Conservation (phyloP, 176 grass and related monocot genomes). For the Eleusine coracana region DNA sequence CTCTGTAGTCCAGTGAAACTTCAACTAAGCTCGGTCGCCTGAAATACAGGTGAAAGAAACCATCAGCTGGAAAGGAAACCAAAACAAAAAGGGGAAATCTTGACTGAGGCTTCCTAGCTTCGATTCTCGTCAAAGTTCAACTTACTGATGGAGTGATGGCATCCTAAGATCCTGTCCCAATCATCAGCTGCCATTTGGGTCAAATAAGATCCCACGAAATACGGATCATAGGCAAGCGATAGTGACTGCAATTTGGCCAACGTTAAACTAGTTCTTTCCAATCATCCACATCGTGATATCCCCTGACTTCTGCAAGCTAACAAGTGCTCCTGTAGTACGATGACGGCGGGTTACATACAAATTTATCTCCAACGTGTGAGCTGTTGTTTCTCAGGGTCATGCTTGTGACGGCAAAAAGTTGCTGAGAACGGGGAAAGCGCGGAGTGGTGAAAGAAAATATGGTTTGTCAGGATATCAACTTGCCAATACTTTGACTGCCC, state of each 20-base stretch:
- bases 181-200: slow-evolving; percentile 33
- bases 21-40: background rate
- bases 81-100: background rate
- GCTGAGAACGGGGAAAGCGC: background rate
- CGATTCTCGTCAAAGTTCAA: slow-evolving; percentile 10
- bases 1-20: background rate
- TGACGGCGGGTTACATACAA: slow-evolving; percentile 18
- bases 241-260: slow-evolving; percentile 14
- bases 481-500: background rate
- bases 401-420: background rate
- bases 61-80: background rate
- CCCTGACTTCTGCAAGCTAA: slow-evolving; percentile 17
- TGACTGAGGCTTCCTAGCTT: slow-evolving; percentile 7
- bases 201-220: slow-evolving; percentile 47
- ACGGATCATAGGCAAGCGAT: slow-evolving; percentile 33
- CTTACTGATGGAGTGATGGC: background rate
- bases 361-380: background rate
- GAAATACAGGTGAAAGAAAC: slow-evolving; percentile 7
- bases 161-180: slow-evolving; percentile 30
- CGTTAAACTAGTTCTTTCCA: background rate
- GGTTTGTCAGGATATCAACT: background rate
- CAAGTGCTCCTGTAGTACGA: slow-evolving; percentile 21
- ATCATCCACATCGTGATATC: slow-evolving; percentile 14
- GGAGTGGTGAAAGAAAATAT: background rate
- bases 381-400: background rate